Evolutionary conservation across 768 basidiomycete species (phyloP).

Genomic region (Ramaria rubella): DNA sequence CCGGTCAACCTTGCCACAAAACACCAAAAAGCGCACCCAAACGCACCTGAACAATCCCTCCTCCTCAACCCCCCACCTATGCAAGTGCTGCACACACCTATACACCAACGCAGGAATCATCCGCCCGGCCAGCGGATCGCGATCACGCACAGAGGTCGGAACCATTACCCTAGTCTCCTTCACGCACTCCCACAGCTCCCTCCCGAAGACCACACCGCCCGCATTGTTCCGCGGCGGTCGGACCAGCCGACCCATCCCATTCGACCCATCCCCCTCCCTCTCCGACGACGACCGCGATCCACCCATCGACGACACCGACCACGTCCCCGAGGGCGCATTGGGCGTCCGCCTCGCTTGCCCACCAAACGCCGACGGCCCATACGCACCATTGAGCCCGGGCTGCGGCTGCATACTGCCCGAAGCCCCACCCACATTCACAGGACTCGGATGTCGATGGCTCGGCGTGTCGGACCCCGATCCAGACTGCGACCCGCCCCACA

Average conservation of each 20-base stretch:
- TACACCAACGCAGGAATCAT: constrained; percentile 70
- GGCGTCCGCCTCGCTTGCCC: constrained; percentile 44
- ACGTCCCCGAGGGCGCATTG: constrained; percentile 53
- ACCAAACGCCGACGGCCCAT: constrained; percentile 11
- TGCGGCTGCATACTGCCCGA: not conserved
- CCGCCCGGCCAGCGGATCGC: constrained; percentile 39
- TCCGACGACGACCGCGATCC: constrained; percentile 41
- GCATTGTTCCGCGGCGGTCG: not conserved
- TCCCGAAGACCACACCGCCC: constrained; percentile 58
- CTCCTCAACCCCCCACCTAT: constrained; percentile 79
- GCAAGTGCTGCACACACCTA: constrained; percentile 75
- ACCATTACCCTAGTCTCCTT: constrained; percentile 35
- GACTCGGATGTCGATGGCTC: constrained; percentile 38
- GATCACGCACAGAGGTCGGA: not conserved
- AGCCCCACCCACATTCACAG: not conserved
- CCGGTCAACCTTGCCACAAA: not conserved
- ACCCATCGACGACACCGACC: constrained; percentile 42
- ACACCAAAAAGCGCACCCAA: not conserved
- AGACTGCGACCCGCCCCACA: constrained; percentile 36
- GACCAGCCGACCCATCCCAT: not conserved
- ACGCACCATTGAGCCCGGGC: not conserved
- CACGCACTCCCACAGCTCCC: constrained; percentile 49
- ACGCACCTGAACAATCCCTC: constrained; percentile 80
- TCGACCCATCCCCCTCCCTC: constrained; percentile 38
- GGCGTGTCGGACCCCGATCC: constrained; percentile 29